Conservation (phyloP, 176 grass and related monocot genomes). For the Neostapfia colusana region DNA sequence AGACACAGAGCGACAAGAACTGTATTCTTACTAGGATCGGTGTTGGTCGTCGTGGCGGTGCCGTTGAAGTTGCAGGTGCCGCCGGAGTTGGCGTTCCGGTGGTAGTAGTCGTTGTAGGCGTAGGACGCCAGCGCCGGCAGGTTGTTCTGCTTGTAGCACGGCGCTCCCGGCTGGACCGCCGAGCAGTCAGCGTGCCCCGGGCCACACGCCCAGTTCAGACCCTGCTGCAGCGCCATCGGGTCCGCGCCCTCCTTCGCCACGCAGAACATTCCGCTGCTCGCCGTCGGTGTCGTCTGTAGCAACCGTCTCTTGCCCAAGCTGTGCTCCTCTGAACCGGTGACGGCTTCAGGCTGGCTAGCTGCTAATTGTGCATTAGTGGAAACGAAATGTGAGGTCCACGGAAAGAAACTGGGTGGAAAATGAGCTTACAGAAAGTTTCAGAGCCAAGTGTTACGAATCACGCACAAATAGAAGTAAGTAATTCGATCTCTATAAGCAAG, state of each 20-base stretch:
- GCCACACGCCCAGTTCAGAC: conserved; percentile 78
- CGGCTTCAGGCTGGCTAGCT: conserved; percentile 23
- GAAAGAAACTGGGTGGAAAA: not conserved
- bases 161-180: conserved; percentile 58
- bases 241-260: conserved; percentile 64
- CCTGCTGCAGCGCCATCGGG: conserved; percentile 48
- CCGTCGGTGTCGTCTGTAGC: conserved; percentile 28
- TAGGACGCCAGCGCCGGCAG: conserved; percentile 72
- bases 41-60: conserved; percentile 45
- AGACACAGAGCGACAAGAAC: not conserved
- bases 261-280: conserved; percentile 50
- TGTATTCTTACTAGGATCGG: conserved; percentile 66
- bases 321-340: not conserved
- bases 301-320: conserved; percentile 36
- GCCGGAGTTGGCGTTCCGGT: conserved; percentile 37
- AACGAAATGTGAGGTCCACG: not conserved
- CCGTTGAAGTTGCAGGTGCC: conserved; percentile 64
- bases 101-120: conserved; percentile 97
- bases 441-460: no score
- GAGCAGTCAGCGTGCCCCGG: conserved; percentile 66
- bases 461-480: no score
- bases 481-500: not conserved
- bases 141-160: conserved; percentile 74
- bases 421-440: no score
- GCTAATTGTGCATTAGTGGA: not conserved